Evolutionary conservation across 805 yeast species (phyloP).

Genomic region (Candida boleticola): DNA sequence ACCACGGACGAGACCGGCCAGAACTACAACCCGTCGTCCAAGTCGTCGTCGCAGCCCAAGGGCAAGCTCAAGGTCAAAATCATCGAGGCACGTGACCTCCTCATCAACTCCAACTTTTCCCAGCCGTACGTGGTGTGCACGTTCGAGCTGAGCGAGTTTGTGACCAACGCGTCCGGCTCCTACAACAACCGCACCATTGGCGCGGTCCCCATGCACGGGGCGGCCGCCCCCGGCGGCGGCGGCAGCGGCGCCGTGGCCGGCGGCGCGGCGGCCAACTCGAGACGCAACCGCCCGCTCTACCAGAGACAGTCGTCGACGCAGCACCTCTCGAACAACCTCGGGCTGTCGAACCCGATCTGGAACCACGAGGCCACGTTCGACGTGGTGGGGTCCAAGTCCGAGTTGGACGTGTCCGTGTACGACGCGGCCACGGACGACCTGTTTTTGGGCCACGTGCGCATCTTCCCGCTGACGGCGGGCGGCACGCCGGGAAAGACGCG

Average conservation of each 20-base stretch:
- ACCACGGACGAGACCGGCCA: conserved; percentile 43
- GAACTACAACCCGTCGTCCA: conserved; percentile 21
- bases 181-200: conserved; percentile 7
- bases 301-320: conserved; percentile 39
- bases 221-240: not conserved
- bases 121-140: conserved; percentile 90
- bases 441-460: conserved; percentile 80
- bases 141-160: conserved; percentile 87
- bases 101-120: conserved; percentile 51
- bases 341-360: conserved; percentile 74
- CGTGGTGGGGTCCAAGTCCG: conserved; percentile 80
- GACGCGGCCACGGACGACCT: conserved; percentile 80
- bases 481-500: conserved; percentile 38
- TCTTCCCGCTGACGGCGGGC: conserved; percentile 54
- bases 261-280: conserved; percentile 6
- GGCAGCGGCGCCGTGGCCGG: not conserved
- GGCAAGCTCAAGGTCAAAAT: conserved; percentile 84
- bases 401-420: conserved; percentile 85
- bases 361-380: conserved; percentile 91
- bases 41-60: conserved; percentile 49
- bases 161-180: conserved; percentile 74
- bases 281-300: conserved; percentile 31
- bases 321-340: conserved; percentile 23
- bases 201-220: not conserved
- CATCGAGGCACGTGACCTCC: conserved; percentile 72